Conservation (phyloP, 2,329 filamentous ascomycete species). For the Cadophora gregata region DNA sequence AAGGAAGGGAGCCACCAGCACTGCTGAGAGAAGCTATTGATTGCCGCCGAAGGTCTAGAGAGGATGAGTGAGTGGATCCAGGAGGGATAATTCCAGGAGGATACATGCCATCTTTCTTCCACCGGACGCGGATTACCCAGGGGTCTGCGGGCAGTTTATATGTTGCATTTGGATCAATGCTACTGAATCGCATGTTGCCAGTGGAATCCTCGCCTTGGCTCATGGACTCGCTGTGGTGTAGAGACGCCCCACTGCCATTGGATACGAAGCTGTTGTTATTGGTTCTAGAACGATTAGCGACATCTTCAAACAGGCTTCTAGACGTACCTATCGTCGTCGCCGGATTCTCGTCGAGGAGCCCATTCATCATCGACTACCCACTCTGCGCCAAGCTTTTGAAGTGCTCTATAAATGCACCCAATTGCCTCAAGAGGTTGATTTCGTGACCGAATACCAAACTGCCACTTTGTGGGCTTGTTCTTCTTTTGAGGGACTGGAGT, state of each 20-base stretch:
- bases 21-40: constrained; percentile 45
- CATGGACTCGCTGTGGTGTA: constrained; percentile 47
- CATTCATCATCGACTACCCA: constrained; percentile 76
- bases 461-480: constrained; percentile 86
- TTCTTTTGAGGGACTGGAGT: constrained; percentile 73
- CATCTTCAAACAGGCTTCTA: constrained; percentile 24
- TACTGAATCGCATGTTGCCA: constrained; percentile 40
- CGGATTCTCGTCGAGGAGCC: constrained; percentile 44
- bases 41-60: constrained; percentile 52
- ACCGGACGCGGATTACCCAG: constrained; percentile 92
- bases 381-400: constrained; percentile 85
- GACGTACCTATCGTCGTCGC: constrained; percentile 47
- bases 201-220: constrained; percentile 41
- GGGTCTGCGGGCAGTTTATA: constrained; percentile 92
- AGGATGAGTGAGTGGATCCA: constrained; percentile 54
- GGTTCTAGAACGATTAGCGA: constrained; percentile 37
- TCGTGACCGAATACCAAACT: constrained; percentile 94
- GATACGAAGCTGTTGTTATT: constrained; percentile 51
- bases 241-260: constrained; percentile 44
- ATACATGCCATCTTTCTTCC: constrained; percentile 80
- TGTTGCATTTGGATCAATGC: constrained; percentile 61
- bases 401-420: constrained; percentile 90
- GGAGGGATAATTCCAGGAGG: constrained; percentile 56
- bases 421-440: constrained; percentile 95
- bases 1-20: constrained; percentile 40